Percentiles rank a stretch among this genome's conserved stretches.
These are phyloP conservation scores for Rubia occidens DNA, from an alignment of 305 asterid species.

Conservation along the genomic window DNA sequence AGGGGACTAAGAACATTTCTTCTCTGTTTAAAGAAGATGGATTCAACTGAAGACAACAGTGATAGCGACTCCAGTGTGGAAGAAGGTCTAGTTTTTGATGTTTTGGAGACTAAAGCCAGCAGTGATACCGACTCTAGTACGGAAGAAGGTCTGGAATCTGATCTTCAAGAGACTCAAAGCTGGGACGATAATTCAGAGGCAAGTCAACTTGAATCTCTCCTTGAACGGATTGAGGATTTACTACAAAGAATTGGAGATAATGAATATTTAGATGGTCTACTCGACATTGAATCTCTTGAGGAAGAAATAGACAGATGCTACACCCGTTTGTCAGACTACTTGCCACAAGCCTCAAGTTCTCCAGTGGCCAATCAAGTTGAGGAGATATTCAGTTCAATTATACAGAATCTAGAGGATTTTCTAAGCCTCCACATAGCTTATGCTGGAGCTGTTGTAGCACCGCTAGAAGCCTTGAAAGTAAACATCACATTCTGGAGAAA, in stretches of 20 bases:
- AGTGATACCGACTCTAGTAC: too few relatives aligned
- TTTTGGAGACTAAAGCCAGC: too few relatives aligned
- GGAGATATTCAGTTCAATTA: neutral
- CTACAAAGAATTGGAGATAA: neutral
- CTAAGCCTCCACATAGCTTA: neutral
- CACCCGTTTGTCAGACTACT: neutral
- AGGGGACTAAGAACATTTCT: too few relatives aligned
- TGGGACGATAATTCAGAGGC: too few relatives aligned
- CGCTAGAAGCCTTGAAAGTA: neutral
- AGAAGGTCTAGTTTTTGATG: too few relatives aligned
- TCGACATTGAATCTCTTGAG: neutral
- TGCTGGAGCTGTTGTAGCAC: neutral
- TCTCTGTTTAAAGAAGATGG: too few relatives aligned
- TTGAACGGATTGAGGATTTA: neutral
- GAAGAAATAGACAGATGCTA: neutral
- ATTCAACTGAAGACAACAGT: too few relatives aligned
- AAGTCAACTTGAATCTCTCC: neutral
- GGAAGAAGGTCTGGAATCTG: too few relatives aligned
- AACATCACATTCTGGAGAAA: slow-evolving; percentile 6
- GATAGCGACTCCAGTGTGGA: too few relatives aligned
- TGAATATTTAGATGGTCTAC: neutral
- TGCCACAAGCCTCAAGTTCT: neutral
- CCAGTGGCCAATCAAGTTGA: neutral
- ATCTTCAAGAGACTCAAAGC: too few relatives aligned
- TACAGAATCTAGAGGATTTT: neutral